Percentiles rank a stretch among this genome's conserved stretches.
Conservation (phyloP, 495 filamentous ascomycete genomes). For the Penicillium waksmanii region DNA sequence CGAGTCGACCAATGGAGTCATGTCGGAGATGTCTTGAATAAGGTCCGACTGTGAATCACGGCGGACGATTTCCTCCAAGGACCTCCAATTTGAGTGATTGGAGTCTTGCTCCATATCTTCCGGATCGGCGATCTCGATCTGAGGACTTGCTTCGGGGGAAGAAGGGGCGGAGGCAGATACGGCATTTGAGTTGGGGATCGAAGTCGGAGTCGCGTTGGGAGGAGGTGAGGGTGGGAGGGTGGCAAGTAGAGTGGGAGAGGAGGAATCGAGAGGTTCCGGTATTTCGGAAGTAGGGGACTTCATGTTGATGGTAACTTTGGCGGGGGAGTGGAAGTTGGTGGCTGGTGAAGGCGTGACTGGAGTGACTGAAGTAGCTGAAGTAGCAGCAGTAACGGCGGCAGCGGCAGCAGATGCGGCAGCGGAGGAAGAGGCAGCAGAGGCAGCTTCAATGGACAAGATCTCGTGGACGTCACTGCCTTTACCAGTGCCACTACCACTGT, state of each 20-base stretch:
- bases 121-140: conserved; percentile 59
- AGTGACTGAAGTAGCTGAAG: conserved; percentile 9
- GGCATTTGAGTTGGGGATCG: conserved; percentile 21
- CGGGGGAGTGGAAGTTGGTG: conserved; percentile 33
- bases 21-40: conserved; percentile 38
- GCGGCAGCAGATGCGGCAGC: conserved; percentile 22
- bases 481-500: conserved; percentile 50
- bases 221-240: conserved; percentile 6
- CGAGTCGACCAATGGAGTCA: conserved; percentile 31
- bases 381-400: conserved; percentile 18
- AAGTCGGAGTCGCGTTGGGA: conserved; percentile 21
- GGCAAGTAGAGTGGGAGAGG: conserved; percentile 13
- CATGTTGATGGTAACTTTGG: conserved; percentile 62
- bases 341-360: background rate
- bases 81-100: conserved; percentile 47
- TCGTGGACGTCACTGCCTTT: conserved; percentile 30
- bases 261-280: conserved; percentile 18
- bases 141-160: conserved; percentile 53
- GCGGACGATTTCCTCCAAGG: conserved; percentile 41
- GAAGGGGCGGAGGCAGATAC: conserved; percentile 48
- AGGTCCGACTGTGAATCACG: conserved; percentile 36
- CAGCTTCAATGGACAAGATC: conserved; percentile 48
- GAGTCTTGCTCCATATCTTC: conserved; percentile 58
- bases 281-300: conserved; percentile 40
- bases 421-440: conserved; percentile 9